Evolutionary conservation across 257 asterid genomes (phyloP), one percentile per base, ranked within the genome.

Genomic region (Primulina eburnea): DNA sequence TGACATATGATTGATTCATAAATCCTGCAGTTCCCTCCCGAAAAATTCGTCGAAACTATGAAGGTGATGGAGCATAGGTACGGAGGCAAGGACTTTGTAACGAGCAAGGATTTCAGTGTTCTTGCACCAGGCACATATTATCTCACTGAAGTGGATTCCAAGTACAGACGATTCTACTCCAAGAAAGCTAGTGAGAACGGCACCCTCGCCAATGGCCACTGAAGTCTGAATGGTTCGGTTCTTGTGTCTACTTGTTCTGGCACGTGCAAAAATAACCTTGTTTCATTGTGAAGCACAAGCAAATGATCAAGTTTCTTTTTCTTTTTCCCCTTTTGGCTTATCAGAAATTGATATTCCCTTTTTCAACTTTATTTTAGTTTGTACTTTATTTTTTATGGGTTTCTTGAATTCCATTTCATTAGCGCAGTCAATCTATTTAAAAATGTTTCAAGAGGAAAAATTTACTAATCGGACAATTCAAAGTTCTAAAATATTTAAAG

Each of bases 61-160:
- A 83, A 91, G 77, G 66, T 94, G 73, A 94, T 94, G 99, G 97
- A 94, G 95, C 93, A 89, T 63, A 89, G 97, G 70, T 94, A 94
- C 53, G 99, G 99, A 33, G 90, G 85, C 68, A 94, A 94, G 75
- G 95, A 85, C 83, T 89, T 86, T 5, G 80, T 85, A 60, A 91
- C 97, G 1, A 88, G 73, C 86, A 91, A 91, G 79, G 97, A 91
- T 71, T 77, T 82, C 16, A 94, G 97, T 76, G 93, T 88, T 75
- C 92, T 94, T 57, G 81, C 88, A 33, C 93, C 95, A 0, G 99
- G 97, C 59, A 82, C 97, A 3, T 91, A 85, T 82, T 94, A 88
- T 65, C 96, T 94, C 74, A 90, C 96, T 18, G 96, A 91, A 77
- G 97, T 94, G 26, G 99, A 94, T 74, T 89, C 97, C 55, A 88